Base-by-base conservation (phyloP, 208 protist genomes). In the Leishmania braziliensis region DNA sequence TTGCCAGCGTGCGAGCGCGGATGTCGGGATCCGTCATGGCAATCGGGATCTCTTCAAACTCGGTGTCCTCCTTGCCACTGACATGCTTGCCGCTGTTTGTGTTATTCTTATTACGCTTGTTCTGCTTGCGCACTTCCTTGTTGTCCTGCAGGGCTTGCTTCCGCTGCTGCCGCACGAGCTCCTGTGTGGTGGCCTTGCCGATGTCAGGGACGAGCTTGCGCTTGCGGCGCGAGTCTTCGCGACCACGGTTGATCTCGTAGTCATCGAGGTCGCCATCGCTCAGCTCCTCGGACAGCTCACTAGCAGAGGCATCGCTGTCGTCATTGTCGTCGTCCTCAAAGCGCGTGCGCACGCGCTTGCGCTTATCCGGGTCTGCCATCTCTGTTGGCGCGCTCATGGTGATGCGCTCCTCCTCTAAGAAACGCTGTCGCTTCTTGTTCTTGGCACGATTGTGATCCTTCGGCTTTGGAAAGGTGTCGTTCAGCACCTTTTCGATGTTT, bases 11-110 rank as follows among this genome's bases (percentile, higher is more conserved):
- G 66, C 92, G 90, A 18, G 95, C 96, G 60, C 95, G 91, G 48
- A 94, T 88, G 33, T 94, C 84, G 14, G 94, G 93, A 79, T 98
- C 96, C 3, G 91, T 94, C 76, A 98, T 86, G 33, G 91, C 94
- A 50, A 97, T 88, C 46, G 95, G 95, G 36, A 98, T 89, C 84
- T 95, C 92, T 85, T 98, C 93, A 79, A 98, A 98, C 29, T 89
- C 89, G 16, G 86, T 93, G 62, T 91, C 86, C 72, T 93, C 86
- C 81, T 91, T 93, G 36, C 87, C 89, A 4, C 81, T 84, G 6
- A 83, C 86, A 20, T 85, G 91, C 73, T 87, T 88, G 39, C 86
- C 84, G 39, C 83, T 76, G 74, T 82, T 90, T 74, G 62, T 74
- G 77, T 88, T 86, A 72, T 92, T 92, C 82, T 92, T 92, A 71